Conservation (phyloP, 2,329 filamentous ascomycete species). For the Cucurbitaria berberidis region DNA sequence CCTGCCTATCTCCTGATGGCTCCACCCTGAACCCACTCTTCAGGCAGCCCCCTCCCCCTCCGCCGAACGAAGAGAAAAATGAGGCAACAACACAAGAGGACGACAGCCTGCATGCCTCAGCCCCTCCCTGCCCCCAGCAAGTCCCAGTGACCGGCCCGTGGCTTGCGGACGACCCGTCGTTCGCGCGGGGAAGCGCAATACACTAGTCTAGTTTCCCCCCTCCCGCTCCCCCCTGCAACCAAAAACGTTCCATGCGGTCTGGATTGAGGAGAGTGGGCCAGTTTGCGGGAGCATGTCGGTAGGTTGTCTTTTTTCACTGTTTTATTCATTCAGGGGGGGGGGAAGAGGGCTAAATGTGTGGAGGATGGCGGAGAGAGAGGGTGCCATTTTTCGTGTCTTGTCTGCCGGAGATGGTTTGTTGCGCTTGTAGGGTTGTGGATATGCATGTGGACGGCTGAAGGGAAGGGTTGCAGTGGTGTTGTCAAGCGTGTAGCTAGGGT, state of each 20-base stretch:
- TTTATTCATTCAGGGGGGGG: background rate
- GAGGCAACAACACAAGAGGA: conserved; percentile 3
- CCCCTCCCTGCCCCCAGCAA: background rate
- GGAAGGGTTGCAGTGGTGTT: background rate
- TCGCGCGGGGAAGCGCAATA: conserved; percentile 7
- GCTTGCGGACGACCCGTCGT: conserved; percentile 17
- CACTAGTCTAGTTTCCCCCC: background rate
- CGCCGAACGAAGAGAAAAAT: background rate
- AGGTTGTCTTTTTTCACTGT: too few species aligned
- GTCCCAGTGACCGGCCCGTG: conserved; percentile 5
- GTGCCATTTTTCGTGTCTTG: too few species aligned
- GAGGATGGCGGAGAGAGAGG: too few species aligned
- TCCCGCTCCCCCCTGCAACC: background rate
- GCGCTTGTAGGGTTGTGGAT: background rate
- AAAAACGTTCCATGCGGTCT: background rate
- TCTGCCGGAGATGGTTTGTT: too few species aligned
- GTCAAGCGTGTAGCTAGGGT: background rate
- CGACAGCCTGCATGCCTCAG: too few species aligned
- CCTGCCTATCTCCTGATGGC: too few species aligned
- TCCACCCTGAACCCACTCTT: too few species aligned
- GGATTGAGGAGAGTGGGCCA: too few species aligned
- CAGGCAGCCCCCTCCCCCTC: too few species aligned
- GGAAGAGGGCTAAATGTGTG: too few species aligned
- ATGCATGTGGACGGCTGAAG: conserved; percentile 1
- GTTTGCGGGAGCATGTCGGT: too few species aligned